A percentile compares a stretch with the other conserved stretches of the same genome.
These are phyloP conservation scores for Globisporangium acanthophoron DNA, from an alignment of 352 stramenopile genomes.

Conservation along the genomic window DNA sequence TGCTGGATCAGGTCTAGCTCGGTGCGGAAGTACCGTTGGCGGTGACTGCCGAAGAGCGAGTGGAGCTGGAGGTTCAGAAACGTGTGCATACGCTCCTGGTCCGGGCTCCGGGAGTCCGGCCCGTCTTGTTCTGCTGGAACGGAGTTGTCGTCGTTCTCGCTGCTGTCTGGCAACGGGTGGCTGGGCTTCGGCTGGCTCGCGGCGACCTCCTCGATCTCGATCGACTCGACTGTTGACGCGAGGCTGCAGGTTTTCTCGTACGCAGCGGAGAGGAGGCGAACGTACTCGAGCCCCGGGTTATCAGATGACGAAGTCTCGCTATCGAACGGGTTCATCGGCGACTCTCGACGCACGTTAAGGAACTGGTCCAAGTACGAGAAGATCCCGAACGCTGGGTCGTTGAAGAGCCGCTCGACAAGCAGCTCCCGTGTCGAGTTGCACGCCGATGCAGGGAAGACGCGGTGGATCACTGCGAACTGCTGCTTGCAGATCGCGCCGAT, in stretches of 20 bases:
- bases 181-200: not conserved
- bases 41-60: conserved; percentile 72
- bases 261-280: conserved; percentile 47
- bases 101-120: conserved; percentile 7
- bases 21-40: conserved; percentile 54
- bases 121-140: not conserved
- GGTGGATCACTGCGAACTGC: conserved; percentile 61
- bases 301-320: not conserved
- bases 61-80: conserved; percentile 76
- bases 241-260: conserved; percentile 64
- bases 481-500: conserved; percentile 60
- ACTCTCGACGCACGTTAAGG: conserved; percentile 29
- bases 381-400: conserved; percentile 75
- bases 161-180: not conserved
- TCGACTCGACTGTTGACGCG: conserved; percentile 38
- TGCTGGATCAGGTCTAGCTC: conserved; percentile 59
- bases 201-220: conserved; percentile 12
- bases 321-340: conserved; percentile 7
- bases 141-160: not conserved
- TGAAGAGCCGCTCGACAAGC: conserved; percentile 66
- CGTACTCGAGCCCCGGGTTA: conserved; percentile 43
- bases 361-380: conserved; percentile 72
- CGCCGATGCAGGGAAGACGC: conserved; percentile 41
- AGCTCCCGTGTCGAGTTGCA: conserved; percentile 53
- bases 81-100: conserved; percentile 44